These are phyloP conservation scores for Sporisorium exsertum DNA, from an alignment of 1,284 basidiomycete species.

Conservation along the genomic window DNA sequence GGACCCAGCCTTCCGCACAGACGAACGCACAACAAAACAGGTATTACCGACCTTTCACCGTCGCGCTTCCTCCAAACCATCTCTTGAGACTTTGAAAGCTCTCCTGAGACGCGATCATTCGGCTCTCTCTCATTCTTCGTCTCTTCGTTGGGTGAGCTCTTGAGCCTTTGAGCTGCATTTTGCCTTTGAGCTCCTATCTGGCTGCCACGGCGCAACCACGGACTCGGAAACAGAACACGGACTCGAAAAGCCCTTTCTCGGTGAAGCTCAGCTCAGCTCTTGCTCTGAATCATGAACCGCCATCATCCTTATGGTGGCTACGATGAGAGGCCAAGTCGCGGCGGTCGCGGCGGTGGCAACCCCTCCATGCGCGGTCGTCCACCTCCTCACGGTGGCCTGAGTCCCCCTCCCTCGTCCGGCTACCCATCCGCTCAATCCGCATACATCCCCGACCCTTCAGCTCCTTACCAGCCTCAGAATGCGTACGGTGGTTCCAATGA, in stretches of 20 bases:
- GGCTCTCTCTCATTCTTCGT: background rate
- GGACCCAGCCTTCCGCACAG: background rate
- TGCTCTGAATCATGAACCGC: slow-evolving; percentile 76
- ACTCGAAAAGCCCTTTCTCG: slow-evolving; percentile 5
- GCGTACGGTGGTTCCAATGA: slow-evolving; percentile 29
- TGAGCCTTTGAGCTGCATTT: slow-evolving; percentile 39
- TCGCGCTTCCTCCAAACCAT: slow-evolving; percentile 4
- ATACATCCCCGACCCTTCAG: slow-evolving; percentile 38
- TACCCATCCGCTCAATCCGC: slow-evolving; percentile 24
- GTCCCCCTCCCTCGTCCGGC: slow-evolving; percentile 30
- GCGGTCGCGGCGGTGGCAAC: slow-evolving; percentile 48
- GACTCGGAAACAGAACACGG: slow-evolving; percentile 6
- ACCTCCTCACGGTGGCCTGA: slow-evolving; percentile 32
- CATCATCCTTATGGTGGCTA: slow-evolving; percentile 85
- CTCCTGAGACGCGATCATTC: slow-evolving; percentile 22
- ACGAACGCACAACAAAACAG: slow-evolving; percentile 2
- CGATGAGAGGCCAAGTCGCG: slow-evolving; percentile 72
- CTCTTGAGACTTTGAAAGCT: slow-evolving; percentile 22
- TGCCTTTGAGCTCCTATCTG: slow-evolving; percentile 26
- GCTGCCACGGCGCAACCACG: slow-evolving; percentile 2
- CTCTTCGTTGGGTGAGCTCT: slow-evolving; percentile 26
- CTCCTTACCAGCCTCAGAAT: slow-evolving; percentile 25
- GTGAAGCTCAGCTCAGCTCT: background rate
- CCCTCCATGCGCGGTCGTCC: slow-evolving; percentile 28
- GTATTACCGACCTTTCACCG: background rate